Conservation (phyloP, 352 stramenopile genomes). For the Phytophthora palmivora region DNA sequence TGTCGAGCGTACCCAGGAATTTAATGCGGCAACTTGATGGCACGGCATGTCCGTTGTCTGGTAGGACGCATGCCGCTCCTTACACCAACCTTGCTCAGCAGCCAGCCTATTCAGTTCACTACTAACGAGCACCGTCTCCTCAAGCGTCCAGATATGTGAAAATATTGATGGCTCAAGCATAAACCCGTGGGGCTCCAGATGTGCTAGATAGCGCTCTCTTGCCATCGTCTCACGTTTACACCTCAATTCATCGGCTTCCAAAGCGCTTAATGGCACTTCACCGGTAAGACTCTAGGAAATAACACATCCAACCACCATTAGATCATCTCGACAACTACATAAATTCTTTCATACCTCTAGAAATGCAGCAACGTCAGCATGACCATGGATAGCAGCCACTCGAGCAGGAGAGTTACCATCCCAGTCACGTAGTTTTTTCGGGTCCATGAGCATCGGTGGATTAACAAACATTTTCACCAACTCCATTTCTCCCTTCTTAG, state of each 20-base stretch:
- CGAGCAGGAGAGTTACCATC: constrained; percentile 61
- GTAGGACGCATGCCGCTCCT: constrained; percentile 79
- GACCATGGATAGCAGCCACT: constrained; percentile 58
- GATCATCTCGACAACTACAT: constrained; percentile 2
- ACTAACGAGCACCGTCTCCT: constrained; percentile 59
- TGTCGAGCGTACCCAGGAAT: constrained; percentile 69
- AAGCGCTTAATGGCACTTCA: constrained; percentile 25
- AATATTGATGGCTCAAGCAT: constrained; percentile 59
- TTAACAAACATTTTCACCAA: constrained; percentile 58
- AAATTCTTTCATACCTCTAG: constrained; percentile 35
- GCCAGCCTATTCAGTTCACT: constrained; percentile 50
- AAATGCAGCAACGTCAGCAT: constrained; percentile 42
- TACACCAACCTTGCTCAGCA: constrained; percentile 66
- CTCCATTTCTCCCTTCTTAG: constrained; percentile 59
- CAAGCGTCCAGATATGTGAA: constrained; percentile 49
- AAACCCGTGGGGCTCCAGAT: constrained; percentile 51
- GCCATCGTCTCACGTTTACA: constrained; percentile 50
- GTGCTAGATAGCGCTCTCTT: constrained; percentile 54
- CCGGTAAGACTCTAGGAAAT: constrained; percentile 22
- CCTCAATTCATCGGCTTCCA: constrained; percentile 34
- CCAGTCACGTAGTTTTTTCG: constrained; percentile 52
- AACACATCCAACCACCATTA: not conserved
- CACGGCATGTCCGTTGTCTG: constrained; percentile 87
- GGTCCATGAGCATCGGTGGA: constrained; percentile 38
- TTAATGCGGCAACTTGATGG: constrained; percentile 68